Percentiles rank a stretch among this genome's conserved stretches.
Conservation (phyloP, 1,284 basidiomycete genomes). For the Pseudozyma pruni region DNA sequence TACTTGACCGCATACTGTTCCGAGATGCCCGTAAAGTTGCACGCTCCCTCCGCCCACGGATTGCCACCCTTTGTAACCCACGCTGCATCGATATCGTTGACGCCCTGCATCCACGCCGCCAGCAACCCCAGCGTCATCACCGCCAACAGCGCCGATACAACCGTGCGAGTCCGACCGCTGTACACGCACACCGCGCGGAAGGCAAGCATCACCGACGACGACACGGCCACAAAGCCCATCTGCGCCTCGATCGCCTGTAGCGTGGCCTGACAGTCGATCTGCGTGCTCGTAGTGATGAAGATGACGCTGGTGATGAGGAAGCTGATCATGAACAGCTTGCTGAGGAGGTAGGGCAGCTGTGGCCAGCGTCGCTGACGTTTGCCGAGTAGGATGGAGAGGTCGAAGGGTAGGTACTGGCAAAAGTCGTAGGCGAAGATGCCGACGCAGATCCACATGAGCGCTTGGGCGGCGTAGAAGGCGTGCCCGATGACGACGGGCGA, state of each 20-base stretch:
- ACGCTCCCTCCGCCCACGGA: constrained; percentile 44
- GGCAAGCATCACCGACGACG: constrained; percentile 37
- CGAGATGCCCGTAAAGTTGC: constrained; percentile 25
- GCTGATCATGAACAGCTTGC: constrained; percentile 31
- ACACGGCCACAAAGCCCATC: constrained; percentile 46
- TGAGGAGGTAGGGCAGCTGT: constrained; percentile 38
- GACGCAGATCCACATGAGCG: constrained; percentile 37
- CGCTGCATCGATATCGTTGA: constrained; percentile 25
- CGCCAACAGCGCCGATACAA: constrained; percentile 26
- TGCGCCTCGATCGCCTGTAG: constrained; percentile 39
- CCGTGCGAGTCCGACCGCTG: constrained; percentile 20
- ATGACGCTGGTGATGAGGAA: constrained; percentile 28
- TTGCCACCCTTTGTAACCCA: constrained; percentile 36
- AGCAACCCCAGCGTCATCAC: constrained; percentile 41
- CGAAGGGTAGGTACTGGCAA: constrained; percentile 25
- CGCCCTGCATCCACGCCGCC: constrained; percentile 54
- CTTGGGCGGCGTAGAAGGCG: constrained; percentile 25
- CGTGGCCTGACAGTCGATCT: constrained; percentile 32
- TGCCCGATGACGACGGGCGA: constrained; percentile 17
- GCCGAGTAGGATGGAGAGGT: constrained; percentile 24
- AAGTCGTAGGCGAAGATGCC: constrained; percentile 38
- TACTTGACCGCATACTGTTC: constrained; percentile 45
- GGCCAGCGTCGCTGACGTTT: constrained; percentile 34
- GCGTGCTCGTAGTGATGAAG: constrained; percentile 14
- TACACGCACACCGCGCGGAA: constrained; percentile 48